A percentile compares a stretch with the other conserved stretches of the same genome.
Evolutionary conservation across 163 green algal species (phyloP).

Genomic region (Chlorella variabilis): DNA sequence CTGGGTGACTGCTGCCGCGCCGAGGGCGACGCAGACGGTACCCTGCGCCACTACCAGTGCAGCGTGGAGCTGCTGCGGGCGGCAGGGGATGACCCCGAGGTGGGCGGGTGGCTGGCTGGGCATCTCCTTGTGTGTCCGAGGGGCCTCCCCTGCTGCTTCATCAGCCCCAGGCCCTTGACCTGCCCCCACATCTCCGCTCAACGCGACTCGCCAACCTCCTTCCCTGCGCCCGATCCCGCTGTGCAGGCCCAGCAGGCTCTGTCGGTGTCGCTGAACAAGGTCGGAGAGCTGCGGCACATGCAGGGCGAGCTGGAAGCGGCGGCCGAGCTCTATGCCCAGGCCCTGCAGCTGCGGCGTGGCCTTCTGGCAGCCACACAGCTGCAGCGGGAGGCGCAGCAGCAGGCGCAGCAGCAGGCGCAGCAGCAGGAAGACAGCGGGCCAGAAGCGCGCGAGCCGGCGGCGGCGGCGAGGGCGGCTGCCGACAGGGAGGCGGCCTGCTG

Average conservation of each 20-base stretch:
- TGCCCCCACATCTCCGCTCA: neutral
- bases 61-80: constrained; percentile 43
- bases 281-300: constrained; percentile 51
- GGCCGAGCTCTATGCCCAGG: constrained; percentile 31
- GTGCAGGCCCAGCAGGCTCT: constrained; percentile 44
- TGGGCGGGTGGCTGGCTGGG: neutral
- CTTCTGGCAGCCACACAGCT: constrained; percentile 18
- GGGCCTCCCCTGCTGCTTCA: too few species aligned
- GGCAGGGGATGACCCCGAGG: constrained; percentile 9
- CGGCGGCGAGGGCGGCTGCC: neutral
- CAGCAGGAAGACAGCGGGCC: too few species aligned
- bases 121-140: too few species aligned
- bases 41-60: constrained; percentile 33
- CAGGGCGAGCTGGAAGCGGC: constrained; percentile 41
- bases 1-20: constrained; percentile 53
- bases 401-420: neutral
- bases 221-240: too few species aligned
- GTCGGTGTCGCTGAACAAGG: constrained; percentile 55
- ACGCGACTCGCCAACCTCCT: too few species aligned
- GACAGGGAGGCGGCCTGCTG: neutral
- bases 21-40: constrained; percentile 34
- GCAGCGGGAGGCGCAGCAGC: neutral
- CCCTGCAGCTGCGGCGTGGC: constrained; percentile 39
- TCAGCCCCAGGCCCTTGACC: too few species aligned
- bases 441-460: too few species aligned